phyloP scores from a whole-genome alignment of 2,329 filamentous ascomycete genomes.

The Pyrenophora tritici-repentis region DNA sequence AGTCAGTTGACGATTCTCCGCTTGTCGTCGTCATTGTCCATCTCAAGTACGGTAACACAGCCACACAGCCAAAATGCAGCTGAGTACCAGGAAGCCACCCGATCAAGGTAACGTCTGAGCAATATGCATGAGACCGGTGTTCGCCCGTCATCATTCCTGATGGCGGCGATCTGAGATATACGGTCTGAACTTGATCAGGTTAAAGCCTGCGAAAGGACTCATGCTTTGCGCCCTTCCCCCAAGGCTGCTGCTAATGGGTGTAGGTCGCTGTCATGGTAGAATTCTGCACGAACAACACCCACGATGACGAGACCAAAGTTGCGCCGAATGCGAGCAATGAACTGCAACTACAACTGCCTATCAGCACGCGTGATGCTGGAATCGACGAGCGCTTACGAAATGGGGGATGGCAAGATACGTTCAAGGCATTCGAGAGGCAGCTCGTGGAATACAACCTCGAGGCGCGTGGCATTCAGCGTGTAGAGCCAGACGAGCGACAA shows the following conservation, averaged over 20 bases:
- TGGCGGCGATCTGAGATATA: conserved; percentile 56
- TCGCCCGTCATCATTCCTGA: conserved; percentile 19
- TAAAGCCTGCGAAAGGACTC: conserved; percentile 60
- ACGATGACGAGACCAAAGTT: conserved; percentile 23
- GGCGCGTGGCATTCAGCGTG: conserved; percentile 64
- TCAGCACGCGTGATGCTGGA: conserved; percentile 11
- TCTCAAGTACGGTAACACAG: conserved; percentile 36
- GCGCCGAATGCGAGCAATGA: conserved; percentile 26
- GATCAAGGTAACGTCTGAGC: conserved; percentile 47
- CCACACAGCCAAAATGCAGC: conserved; percentile 36
- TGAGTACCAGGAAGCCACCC: conserved; percentile 39
- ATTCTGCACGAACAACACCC: conserved; percentile 1
- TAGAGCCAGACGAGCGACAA: conserved; percentile 60
- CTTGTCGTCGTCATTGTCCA: not conserved
- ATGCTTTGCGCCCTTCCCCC: conserved; percentile 49
- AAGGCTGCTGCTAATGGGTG: conserved; percentile 40
- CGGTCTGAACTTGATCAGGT: conserved; percentile 61
- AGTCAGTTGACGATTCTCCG: not conserved
- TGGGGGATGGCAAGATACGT: conserved; percentile 25
- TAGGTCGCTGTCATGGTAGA: conserved; percentile 38
- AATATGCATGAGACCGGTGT: conserved; percentile 47
- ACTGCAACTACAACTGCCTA: conserved; percentile 17
- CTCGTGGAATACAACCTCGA: conserved; percentile 61
- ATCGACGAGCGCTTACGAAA: not conserved
- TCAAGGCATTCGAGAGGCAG: conserved; percentile 48